Base-by-base conservation (phyloP, 1,284 basidiomycete genomes). In the Ustilago tritici region DNA sequence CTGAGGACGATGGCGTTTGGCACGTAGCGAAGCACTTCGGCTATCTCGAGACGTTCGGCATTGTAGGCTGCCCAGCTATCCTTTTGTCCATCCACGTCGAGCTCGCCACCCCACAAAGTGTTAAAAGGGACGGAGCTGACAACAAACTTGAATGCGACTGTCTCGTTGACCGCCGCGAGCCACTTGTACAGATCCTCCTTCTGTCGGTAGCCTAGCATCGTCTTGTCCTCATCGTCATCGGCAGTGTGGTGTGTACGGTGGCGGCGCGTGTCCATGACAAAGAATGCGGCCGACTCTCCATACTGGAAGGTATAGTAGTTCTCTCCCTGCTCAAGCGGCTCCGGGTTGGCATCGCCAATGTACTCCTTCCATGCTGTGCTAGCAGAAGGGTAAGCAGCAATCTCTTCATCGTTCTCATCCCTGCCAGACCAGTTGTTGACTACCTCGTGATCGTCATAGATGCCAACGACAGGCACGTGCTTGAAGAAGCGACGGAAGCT, bases 131-230 rank as follows among this genome's bases (percentile, higher is more conserved):
- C 92, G 10, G 91, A 92, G 12, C 90, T 89, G 28, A 92, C 89
- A 63, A 95, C 88, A 84, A 95, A 93, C 86, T 94, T 94, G 89
- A 93, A 94, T 0, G 92, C 91, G 4, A 90, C 89, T 0, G 93
- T 94, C 61, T 88, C 85, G 86, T 94, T 94, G 54, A 91, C 91
- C 78, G 89, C 89, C 2, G 88, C 87, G 0, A 86, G 78, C 93
- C 93, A 94, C 61, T 89, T 85, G 71, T 91, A 88, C 53, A 94
- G 87, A 0, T 90, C 90, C 3, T 89, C 86, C 41, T 93, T 88
- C 84, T 94, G 93, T 56, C 87, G 80, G 46, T 90, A 89, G 23
- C 93, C 93, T 8, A 95, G 89, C 91, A 94, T 93, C 1, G 92
- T 92, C 63, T 82, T 83, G 60, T 75, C 76, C 47, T 88, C 88